Conservation (phyloP, 768 basidiomycete species). For the Tulasnella sp. region DNA sequence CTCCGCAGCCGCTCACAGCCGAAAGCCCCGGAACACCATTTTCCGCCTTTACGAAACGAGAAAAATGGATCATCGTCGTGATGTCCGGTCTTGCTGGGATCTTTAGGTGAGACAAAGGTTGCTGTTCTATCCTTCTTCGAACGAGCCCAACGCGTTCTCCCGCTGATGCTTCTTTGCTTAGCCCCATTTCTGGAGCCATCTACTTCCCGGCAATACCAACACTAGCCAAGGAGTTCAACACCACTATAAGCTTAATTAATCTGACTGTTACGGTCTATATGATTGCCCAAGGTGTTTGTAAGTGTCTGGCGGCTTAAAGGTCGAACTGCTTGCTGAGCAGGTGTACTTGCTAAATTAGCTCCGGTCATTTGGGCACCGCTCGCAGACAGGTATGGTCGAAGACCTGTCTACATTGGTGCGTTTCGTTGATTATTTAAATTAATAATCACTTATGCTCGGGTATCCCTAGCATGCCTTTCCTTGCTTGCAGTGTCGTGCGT, state of each 20-base stretch:
- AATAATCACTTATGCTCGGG: background rate
- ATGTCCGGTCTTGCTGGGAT: constrained; percentile 9
- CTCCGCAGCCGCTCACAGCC: background rate
- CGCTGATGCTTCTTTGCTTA: background rate
- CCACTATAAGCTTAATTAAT: constrained; percentile 21
- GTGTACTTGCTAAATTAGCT: background rate
- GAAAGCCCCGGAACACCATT: background rate
- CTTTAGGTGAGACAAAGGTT: constrained; percentile 5
- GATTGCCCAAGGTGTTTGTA: constrained; percentile 13
- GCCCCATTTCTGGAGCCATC: constrained; percentile 23
- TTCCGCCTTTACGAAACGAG: constrained; percentile 7
- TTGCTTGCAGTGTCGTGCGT: constrained; percentile 57
- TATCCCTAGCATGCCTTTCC: constrained; percentile 46
- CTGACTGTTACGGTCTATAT: constrained; percentile 26
- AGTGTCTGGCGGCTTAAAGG: background rate
- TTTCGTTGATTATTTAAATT: background rate
- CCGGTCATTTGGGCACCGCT: constrained; percentile 25
- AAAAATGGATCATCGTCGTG: constrained; percentile 13
- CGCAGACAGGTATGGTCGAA: constrained; percentile 12
- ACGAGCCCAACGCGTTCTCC: background rate
- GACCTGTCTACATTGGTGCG: constrained; percentile 15
- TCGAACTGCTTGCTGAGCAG: background rate
- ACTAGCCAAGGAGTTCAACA: constrained; percentile 21
- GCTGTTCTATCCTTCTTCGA: too few species aligned
- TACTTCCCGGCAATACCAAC: constrained; percentile 26